These are phyloP conservation scores for Chaetomium strumarium DNA, from an alignment of 2,329 filamentous ascomycete genomes.

Conservation along the genomic window DNA sequence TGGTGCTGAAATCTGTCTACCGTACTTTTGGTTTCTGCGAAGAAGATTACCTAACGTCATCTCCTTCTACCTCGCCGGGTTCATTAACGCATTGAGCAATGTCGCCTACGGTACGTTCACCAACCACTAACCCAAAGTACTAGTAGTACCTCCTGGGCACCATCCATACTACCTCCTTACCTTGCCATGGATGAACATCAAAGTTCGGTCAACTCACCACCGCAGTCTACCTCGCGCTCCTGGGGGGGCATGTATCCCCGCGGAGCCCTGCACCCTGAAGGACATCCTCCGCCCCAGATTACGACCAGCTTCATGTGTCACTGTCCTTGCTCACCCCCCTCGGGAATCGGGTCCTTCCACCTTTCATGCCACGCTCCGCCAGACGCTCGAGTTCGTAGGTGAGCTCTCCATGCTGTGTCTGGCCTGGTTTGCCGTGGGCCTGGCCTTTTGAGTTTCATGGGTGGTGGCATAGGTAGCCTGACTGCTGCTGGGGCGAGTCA, in stretches of 20 bases:
- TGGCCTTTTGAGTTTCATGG: slow-evolving; percentile 55
- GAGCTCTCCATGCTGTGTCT: slow-evolving; percentile 55
- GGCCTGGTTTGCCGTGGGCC: slow-evolving; percentile 47
- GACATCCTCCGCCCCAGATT: slow-evolving; percentile 27
- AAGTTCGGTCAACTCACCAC: neutral
- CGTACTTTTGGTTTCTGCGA: slow-evolving; percentile 32
- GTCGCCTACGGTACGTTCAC: slow-evolving; percentile 38
- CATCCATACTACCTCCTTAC: too few relatives aligned
- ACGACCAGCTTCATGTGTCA: slow-evolving; percentile 40
- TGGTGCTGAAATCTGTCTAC: neutral
- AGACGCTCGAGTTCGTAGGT: slow-evolving; percentile 42
- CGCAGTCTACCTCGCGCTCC: slow-evolving; percentile 38
- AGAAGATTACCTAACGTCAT: slow-evolving; percentile 51
- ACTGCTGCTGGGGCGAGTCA: slow-evolving; percentile 49
- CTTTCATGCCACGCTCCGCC: slow-evolving; percentile 41
- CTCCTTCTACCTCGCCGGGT: slow-evolving; percentile 46
- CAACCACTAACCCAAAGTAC: too few relatives aligned
- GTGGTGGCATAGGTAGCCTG: slow-evolving; percentile 61
- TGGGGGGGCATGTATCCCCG: slow-evolving; percentile 33
- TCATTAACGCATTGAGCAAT: slow-evolving; percentile 49
- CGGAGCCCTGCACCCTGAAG: slow-evolving; percentile 20
- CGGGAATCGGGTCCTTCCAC: slow-evolving; percentile 38
- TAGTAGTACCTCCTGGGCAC: too few relatives aligned
- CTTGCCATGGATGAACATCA: neutral
- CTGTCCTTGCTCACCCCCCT: slow-evolving; percentile 35